Base-by-base conservation (phyloP, 371 early-diverging fungal species). In the Synchytrium microbalum region DNA sequence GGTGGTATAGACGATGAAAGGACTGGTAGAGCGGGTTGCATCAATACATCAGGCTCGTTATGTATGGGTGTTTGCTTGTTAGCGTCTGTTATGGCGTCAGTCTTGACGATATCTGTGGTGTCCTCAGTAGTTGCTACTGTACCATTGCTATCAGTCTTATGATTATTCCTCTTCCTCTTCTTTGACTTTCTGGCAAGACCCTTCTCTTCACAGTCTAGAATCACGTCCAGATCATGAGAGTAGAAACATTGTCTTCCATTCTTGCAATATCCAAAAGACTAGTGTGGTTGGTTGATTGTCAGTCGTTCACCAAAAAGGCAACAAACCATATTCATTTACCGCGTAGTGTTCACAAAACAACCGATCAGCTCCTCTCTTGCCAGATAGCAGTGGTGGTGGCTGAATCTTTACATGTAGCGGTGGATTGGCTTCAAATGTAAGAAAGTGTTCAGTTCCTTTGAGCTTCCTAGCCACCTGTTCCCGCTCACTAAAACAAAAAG, bases 201-300 rank as follows among this genome's bases (percentile, higher is more conserved):
- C 52, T 54, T 55, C 33, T 63, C 67, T 61, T 90, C 86, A 26
- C 79, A 75, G 68, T 94, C 91, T 25, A 94, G 74, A 60, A 92
- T 91, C 54, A 84, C 63, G 62, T 89, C 85, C 38, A 94, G 71
- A 74, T 92, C 88, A 71, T 94, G 95, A 2, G 88, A 83, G 32
- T 71, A 73, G 16, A 67, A 68, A 65, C 95, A 94, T 28, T 67
- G 64, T 38, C 76, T 76, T 8, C 84, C 84, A 46, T 70, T 67
- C 24, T 72, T 62, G 73, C 94, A 93, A 64, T 80, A 78, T 2
- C 93, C 94, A 63, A 88, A 88, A 8, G 71, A 65, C 87, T 86
- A 64, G 3, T 16, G 61, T 61, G 25, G n/a, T 5, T 1, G 32
- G 46, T 10, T 1, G 30, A 63, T 19, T 26, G 31, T 53, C 24